Evolutionary conservation across 306 rosid species (phyloP), one percentile per base, ranked within the genome.

Genomic region (Cucurbita argyrosperma): DNA sequence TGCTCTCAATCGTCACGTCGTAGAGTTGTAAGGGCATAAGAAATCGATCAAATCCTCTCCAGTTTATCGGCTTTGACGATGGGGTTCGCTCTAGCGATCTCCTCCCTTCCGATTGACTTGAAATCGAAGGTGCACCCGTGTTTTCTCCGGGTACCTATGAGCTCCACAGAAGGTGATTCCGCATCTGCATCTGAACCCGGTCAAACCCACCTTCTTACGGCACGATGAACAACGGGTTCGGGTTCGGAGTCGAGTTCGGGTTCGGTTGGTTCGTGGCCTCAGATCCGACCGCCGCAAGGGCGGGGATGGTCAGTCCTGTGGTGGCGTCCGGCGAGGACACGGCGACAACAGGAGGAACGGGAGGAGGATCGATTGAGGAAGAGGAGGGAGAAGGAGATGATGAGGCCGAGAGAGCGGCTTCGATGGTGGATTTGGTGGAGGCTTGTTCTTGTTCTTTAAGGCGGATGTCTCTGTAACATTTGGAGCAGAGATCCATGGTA

Each of bases 131-230:
- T 63, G 26, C 98, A 93, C 7, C 80, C 90, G 82, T 93, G 98
- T 70, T 86, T n/a, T 87, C 87, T 93, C 98, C 21, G 96, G 96
- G 79, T 90, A 90, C 84, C 98, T 79, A 81, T 93, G 98, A 83
- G 75, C 14, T 83, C 98, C 98, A 26, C 98, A 93, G 19, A 84
- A 89, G 76, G 94, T 89, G 75, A 76, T 80, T 39, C 93, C 98
- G 39, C 98, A 93, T 82, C 78, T 83, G 60, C 98, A 93, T 83
- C 75, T 81, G 74, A 93, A 93, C 23, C 97, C 98, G 42, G 89
- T 87, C 82, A 90, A 40, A 50, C 98, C 97, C 78, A 86, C 86
- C 69, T 96, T 89, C n/a, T 87, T 90, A n/a, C 90, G 39, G 54
- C 98, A 93, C 15, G 84, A 52, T 39, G 78, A 79, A 72, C 98